phyloP scores from a whole-genome alignment of 2,329 filamentous ascomycete species.

The Pyricularia grisea region DNA sequence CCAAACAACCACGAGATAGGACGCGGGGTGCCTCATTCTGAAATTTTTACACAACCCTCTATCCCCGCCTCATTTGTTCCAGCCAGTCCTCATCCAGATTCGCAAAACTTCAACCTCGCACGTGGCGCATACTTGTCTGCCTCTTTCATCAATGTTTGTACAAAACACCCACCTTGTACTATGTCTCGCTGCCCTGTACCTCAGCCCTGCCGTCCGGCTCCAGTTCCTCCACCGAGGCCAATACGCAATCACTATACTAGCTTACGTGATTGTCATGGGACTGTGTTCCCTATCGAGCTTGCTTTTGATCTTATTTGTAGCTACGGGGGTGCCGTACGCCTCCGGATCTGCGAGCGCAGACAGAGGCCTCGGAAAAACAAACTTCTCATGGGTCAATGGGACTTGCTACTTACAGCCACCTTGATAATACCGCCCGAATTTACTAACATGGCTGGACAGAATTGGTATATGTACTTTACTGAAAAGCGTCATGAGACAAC shows the following conservation, averaged over 20 bases:
- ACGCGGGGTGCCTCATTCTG: neutral
- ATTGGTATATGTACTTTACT: conserved; percentile 99
- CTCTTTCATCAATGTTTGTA: neutral
- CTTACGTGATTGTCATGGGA: neutral
- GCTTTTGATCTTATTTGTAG: neutral
- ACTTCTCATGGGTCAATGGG: neutral
- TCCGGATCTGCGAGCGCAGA: neutral
- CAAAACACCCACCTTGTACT: neutral
- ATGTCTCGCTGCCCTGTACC: neutral
- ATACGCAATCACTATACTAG: neutral
- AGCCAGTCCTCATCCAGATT: neutral
- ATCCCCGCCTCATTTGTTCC: neutral
- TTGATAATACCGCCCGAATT: neutral
- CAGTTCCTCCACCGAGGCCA: neutral
- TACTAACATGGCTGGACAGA: conserved; percentile 38
- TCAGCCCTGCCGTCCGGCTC: neutral
- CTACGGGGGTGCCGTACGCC: too few relatives aligned
- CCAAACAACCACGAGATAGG: neutral
- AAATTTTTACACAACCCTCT: neutral
- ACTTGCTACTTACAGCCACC: neutral
- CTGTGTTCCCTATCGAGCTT: neutral
- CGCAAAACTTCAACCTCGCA: neutral
- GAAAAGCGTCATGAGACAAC: conserved; percentile 96
- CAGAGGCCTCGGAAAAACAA: neutral
- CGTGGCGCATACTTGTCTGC: neutral